Base-by-base conservation (phyloP, 2,329 filamentous ascomycete species). In the Phialophora expanda region DNA sequence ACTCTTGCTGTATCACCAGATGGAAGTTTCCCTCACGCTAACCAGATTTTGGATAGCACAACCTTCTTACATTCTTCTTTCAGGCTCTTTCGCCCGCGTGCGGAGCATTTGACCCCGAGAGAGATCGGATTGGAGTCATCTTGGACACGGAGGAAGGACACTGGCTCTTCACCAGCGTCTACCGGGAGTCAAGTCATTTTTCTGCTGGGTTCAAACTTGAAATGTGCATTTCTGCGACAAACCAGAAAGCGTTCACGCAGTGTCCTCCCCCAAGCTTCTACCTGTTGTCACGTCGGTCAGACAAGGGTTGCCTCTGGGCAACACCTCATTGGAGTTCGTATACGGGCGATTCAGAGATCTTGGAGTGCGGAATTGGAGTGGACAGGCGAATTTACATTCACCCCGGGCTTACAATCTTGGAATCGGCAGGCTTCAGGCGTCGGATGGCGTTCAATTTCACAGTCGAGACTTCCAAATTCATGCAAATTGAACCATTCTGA, bases 1-100 rank as follows among this genome's bases (percentile, higher is more conserved):
- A 65, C 62, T 56, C 32, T 26, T 55, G 32, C 11, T 48, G 57
- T 66, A 57, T 64, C 56, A 61, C 41, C 34, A 60, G 46, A 30
- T 28, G 38, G 24, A 30, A 55, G 30, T 54, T 54, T 61, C 34
- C 6, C 55, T 58, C 24, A 34, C 56, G 51, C 65, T 64, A 63
- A 64, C 56, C 62, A 48, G 32, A 58, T 61, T 54, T 61, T 64
- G 65, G 56, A 51, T 48, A 61, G 44, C 48, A 53, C 44, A 50
- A 17, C 22, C 48, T 61, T 54, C 28, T 54, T 53, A 24, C 30
- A 17, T 61, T 61, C 48, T 61, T 34, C 24, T 61, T 53, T 51
- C 30, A 34, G 44, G 38, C 26, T 28, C 46, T 48, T 60, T 20
- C 57, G 30, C n/a, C 20, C 22, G 30, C 41, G 56, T 50, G 38